Evolutionary conservation across 2,329 filamentous ascomycete species (phyloP).

Genomic region (Talaromyces piceae): DNA sequence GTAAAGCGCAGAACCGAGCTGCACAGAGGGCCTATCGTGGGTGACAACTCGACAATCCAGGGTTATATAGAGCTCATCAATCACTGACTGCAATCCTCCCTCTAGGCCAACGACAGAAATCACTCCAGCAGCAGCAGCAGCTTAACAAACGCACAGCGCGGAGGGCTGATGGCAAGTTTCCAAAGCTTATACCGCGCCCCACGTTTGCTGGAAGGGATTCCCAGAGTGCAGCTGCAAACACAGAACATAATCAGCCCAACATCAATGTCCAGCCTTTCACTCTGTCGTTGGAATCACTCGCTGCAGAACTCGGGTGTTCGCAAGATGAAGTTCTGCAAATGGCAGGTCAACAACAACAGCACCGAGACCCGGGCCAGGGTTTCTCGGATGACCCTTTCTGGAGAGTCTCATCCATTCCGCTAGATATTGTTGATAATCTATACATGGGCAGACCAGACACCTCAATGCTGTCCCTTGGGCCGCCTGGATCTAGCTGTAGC

Average conservation of each 20-base stretch:
- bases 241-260: neutral
- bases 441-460: neutral
- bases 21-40: constrained; percentile 7
- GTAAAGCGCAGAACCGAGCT: constrained; percentile 7
- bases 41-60: neutral
- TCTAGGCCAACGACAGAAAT: neutral
- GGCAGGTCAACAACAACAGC: neutral
- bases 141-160: neutral
- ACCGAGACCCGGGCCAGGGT: neutral
- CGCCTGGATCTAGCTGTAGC: neutral
- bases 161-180: neutral
- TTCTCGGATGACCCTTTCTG: neutral
- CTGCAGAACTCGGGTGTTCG: neutral
- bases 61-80: neutral
- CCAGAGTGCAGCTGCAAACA: neutral
- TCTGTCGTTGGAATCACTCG: neutral
- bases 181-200: neutral
- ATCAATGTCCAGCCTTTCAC: neutral
- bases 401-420: neutral
- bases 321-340: neutral
- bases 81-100: neutral
- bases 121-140: neutral
- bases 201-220: neutral
- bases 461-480: neutral
- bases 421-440: neutral